Evolutionary conservation across 1,139 yeast genomes (phyloP).

Genomic region (Lodderomyces margitis): DNA sequence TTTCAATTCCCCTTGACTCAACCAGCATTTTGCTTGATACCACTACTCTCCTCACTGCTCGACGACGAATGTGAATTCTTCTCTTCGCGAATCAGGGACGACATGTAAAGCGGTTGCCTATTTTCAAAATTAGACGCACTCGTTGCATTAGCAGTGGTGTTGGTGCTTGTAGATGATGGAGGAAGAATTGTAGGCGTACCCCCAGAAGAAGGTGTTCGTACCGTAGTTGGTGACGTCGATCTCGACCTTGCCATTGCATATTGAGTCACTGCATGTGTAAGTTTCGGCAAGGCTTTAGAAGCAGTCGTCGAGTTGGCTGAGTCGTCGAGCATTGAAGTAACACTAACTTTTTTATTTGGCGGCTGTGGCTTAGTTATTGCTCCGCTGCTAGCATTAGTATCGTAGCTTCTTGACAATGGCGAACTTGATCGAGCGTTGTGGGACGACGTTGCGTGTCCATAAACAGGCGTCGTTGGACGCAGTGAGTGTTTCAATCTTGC

Average conservation of each 20-base stretch:
- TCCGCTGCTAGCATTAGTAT: background rate
- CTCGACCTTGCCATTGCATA: background rate
- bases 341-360: slow-evolving; percentile 26
- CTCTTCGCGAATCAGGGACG: slow-evolving; percentile 14
- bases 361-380: slow-evolving; percentile 7
- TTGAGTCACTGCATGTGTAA: slow-evolving; percentile 1
- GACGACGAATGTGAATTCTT: slow-evolving; percentile 13
- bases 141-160: background rate
- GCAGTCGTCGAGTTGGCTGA: background rate
- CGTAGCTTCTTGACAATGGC: slow-evolving; percentile 15
- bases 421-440: slow-evolving; percentile 13
- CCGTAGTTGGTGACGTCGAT: slow-evolving; percentile 3
- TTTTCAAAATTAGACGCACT: background rate
- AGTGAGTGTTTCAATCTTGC: slow-evolving; percentile 4
- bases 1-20: no score
- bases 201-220: background rate
- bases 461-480: slow-evolving; percentile 9
- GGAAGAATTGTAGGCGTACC: background rate
- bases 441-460: background rate
- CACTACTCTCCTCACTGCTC: slow-evolving; percentile 7
- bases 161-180: background rate
- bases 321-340: slow-evolving; percentile 30
- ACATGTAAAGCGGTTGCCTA: slow-evolving; percentile 24
- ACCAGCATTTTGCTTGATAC: background rate
- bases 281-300: slow-evolving; percentile 4